These are phyloP conservation scores for Psilocybe cyanescens DNA, from an alignment of 768 basidiomycete genomes.

Conservation along the genomic window DNA sequence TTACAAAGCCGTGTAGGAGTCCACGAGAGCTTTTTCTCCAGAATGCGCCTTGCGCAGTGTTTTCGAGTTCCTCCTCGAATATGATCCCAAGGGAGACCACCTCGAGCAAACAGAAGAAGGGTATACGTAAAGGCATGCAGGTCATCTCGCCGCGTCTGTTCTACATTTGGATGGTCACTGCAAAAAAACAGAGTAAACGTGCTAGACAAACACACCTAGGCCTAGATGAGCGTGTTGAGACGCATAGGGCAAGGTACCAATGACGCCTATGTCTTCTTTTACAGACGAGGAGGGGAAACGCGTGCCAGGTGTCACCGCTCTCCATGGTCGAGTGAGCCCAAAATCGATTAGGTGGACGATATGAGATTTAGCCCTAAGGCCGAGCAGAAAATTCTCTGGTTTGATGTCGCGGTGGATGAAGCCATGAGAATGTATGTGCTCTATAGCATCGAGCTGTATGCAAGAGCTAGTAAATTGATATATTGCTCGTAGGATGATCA, in stretches of 20 bases:
- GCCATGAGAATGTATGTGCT: slow-evolving; percentile 5
- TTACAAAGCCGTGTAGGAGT: not conserved
- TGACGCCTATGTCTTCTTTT: not conserved
- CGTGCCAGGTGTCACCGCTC: not conserved
- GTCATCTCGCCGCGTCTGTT: slow-evolving; percentile 6
- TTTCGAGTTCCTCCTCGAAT: not conserved
- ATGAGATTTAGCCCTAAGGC: not conserved
- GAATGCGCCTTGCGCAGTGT: not conserved
- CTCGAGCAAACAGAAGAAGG: slow-evolving; percentile 4
- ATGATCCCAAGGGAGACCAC: slow-evolving; percentile 2
- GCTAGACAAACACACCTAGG: not conserved
- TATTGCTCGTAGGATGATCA: not conserved
- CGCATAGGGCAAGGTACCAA: slow-evolving; percentile 6
- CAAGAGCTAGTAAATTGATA: not conserved
- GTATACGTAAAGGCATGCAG: slow-evolving; percentile 3
- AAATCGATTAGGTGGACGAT: slow-evolving; percentile 5
- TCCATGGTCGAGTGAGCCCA: slow-evolving; percentile 4
- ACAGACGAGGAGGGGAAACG: not conserved
- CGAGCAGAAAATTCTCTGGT: slow-evolving; percentile 8
- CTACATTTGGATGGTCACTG: not conserved
- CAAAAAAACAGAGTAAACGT: not conserved
- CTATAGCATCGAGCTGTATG: slow-evolving; percentile 4
- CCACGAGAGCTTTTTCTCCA: slow-evolving; percentile 8
- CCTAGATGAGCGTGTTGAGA: slow-evolving; percentile 7
- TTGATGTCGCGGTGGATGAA: slow-evolving; percentile 14